A percentile compares a stretch with the other conserved stretches of the same genome.
Conservation (phyloP, 2,329 filamentous ascomycete genomes). For the Colletotrichum cordylinicola region DNA sequence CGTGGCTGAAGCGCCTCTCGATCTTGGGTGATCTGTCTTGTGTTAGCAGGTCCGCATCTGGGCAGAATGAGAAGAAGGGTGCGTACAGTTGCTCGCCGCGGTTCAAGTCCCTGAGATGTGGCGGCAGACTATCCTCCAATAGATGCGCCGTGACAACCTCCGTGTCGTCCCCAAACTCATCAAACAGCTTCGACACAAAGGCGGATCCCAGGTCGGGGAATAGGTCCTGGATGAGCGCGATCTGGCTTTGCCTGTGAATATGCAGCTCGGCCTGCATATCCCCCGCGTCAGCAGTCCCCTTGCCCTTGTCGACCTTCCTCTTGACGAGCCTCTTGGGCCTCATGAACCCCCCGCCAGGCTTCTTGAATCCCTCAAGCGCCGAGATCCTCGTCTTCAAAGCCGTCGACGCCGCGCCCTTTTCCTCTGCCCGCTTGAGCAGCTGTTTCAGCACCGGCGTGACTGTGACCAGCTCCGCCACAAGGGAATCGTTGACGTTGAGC, state of each 20-base stretch:
- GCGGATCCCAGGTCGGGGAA: conserved; percentile 87
- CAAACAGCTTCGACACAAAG: conserved; percentile 80
- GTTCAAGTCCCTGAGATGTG: conserved; percentile 69
- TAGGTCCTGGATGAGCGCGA: conserved; percentile 91
- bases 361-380: conserved; percentile 65
- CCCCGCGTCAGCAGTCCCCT: conserved; percentile 47
- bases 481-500: conserved; percentile 66
- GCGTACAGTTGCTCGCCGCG: conserved; percentile 67
- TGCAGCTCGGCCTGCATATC: conserved; percentile 62
- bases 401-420: conserved; percentile 52
- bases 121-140: conserved; percentile 77
- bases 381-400: conserved; percentile 66
- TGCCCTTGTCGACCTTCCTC: conserved; percentile 71
- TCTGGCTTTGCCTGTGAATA: conserved; percentile 81
- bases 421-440: conserved; percentile 60
- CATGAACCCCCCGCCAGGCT: conserved; percentile 53
- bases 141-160: conserved; percentile 84
- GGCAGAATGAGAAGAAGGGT: not conserved
- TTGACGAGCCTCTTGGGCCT: conserved; percentile 56
- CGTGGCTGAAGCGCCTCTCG: conserved; percentile 25
- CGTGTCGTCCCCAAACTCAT: conserved; percentile 78
- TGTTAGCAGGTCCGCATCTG: conserved; percentile 26
- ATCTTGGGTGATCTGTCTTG: conserved; percentile 22
- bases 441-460: conserved; percentile 77
- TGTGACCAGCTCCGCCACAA: conserved; percentile 84